Evolutionary conservation across 2,329 filamentous ascomycete species (phyloP).

Genomic region (Aureobasidium subglaciale): DNA sequence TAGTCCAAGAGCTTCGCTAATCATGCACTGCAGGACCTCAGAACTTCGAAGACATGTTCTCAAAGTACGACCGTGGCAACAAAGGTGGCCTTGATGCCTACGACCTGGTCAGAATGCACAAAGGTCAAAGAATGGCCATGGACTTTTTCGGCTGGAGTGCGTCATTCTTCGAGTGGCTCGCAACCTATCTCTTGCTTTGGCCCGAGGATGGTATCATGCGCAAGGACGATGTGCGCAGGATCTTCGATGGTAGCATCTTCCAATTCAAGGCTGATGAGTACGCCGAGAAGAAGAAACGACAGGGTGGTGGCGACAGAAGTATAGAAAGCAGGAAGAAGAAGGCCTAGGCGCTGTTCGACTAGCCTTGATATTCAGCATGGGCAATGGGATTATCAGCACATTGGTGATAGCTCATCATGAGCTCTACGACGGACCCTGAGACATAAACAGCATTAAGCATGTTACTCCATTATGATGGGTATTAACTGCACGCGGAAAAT

Average conservation of each 20-base stretch:
- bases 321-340: constrained; percentile 1
- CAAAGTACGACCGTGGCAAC: constrained; percentile 36
- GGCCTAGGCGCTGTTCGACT: background rate
- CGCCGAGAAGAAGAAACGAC: constrained; percentile 19
- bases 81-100: constrained; percentile 34
- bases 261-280: constrained; percentile 35
- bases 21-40: constrained; percentile 28
- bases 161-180: constrained; percentile 36
- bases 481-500: too few species aligned
- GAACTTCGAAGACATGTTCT: constrained; percentile 43
- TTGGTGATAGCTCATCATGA: too few species aligned
- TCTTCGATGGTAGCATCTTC: constrained; percentile 49
- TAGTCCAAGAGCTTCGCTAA: background rate
- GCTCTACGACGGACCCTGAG: too few species aligned
- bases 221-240: constrained; percentile 50
- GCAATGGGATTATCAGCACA: too few species aligned
- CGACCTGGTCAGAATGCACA: constrained; percentile 34
- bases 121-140: constrained; percentile 35
- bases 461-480: too few species aligned
- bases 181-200: constrained; percentile 4
- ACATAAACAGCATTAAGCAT: background rate
- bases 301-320: background rate
- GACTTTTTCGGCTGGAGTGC: constrained; percentile 43
- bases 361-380: too few species aligned
- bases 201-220: constrained; percentile 43